Base-by-base conservation (phyloP, 1,284 basidiomycete species). In the Malassezia brasiliensis region DNA sequence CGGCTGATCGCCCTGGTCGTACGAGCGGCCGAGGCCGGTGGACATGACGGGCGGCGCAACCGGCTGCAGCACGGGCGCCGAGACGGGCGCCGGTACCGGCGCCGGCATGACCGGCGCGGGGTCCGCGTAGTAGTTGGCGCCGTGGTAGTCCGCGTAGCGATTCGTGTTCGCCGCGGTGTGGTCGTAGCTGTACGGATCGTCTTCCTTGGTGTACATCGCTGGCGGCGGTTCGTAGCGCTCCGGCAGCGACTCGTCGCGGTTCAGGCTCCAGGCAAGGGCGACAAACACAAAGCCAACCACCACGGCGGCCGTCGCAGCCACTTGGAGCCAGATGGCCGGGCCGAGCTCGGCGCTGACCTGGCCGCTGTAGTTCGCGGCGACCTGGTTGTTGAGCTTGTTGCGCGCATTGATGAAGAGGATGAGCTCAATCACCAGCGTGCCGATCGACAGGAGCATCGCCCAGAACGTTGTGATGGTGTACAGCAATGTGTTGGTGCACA, bases 251-350 rank as follows among this genome's bases (percentile, higher is more conserved):
- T 17, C 9, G 9, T 22, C 17, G 22, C 63, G 61, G 53, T 62
- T 64, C 25, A 65, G 40, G 15, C 39, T 59, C 62, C 60, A 68
- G 3, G 60, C 64, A 12, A 59, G 47, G 19, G 59, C 51, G 8
- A 66, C 52, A 52, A 66, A 56, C 50, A 65, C 58, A 35, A 63
- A 62, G 19, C 65, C 66, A 15, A 68, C 60, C 37, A 67, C 55
- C 20, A 59, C 63, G 10, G 65, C 63, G n/a, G 65, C 65, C 2
- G 64, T 52, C 15, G 66, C 57, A 12, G 66, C 66, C 19, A 68
- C 65, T 50, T 68, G 66, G 50, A 68, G 59, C 66, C 66, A 68
- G 52, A 65, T 59, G 12, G 62, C 66, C 3, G 65, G 65, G 2
- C 65, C 66, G 19, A 65, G 56, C 20, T 52, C 50, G 39, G 48